Evolutionary conservation across 352 stramenopile genomes (phyloP), one percentile per base, ranked within the genome.

Genomic region (Phytophthora macrochlamydospora): DNA sequence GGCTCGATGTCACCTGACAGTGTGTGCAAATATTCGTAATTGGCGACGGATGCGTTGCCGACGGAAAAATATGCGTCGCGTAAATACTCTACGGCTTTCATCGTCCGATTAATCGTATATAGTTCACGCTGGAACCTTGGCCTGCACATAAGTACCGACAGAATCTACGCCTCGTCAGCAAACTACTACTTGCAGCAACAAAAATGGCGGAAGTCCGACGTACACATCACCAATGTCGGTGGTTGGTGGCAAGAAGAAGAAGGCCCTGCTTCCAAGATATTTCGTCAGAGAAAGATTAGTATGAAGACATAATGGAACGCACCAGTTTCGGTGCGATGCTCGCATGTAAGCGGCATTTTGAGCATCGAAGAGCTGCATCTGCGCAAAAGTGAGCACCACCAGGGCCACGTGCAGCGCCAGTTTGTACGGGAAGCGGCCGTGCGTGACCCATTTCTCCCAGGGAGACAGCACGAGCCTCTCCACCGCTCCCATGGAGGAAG

Each of bases 301-400:
- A 24, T 24, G 18, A 24, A 24, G 18, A 24, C 18, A 24, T 24
- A 24, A 24, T 24, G 18, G 18, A 24, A 56, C 50, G 30, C 24
- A 93, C 88, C 88, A 96, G 64, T 96, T 96, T 51, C 87, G 73
- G 33, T 94, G 76, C 14, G 86, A 92, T 0, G 88, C 85, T 30
- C 86, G 88, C 77, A 96, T 89, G 65, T 96, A 96, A 13, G 85
- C 76, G 8, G 86, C 82, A 59, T 94, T 96, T 66, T 94, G 86
- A 8, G 75, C 82, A 62, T 90, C 85, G 62, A 87, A 93, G 30
- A 94, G 65, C 57, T 78, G 65, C 80, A 96, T 91, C 56, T 94
- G 87, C 28, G 75, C 46, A 43, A 83, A 79, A 42, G 85, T 90
- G 69, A 94, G 83, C 57, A 76, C 44, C 51, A 97, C 33, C 12